A percentile compares a stretch with the other conserved stretches of the same genome.
These are phyloP conservation scores for Ogataea philodendri DNA, from an alignment of 805 yeast species.

Conservation along the genomic window DNA sequence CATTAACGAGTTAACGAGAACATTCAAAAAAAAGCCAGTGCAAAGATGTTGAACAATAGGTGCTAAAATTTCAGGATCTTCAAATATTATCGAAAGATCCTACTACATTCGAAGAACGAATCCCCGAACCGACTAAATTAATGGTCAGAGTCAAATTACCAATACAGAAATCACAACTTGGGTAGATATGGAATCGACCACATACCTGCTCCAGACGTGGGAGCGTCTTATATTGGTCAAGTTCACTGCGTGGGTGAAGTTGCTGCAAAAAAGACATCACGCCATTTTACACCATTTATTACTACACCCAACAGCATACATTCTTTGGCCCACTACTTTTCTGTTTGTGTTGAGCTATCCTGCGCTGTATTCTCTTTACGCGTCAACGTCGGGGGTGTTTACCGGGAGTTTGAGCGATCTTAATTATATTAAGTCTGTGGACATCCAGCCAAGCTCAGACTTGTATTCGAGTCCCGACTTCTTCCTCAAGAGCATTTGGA, in stretches of 20 bases:
- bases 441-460: constrained; percentile 13
- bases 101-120: too few species aligned
- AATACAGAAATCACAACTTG: not conserved
- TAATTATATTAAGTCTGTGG: constrained; percentile 18
- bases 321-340: constrained; percentile 48
- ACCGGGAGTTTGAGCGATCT: constrained; percentile 13
- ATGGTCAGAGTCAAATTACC: not conserved
- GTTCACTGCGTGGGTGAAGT: constrained; percentile 16
- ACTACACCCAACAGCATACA: constrained; percentile 40
- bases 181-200: constrained; percentile 3
- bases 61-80: constrained; percentile 1
- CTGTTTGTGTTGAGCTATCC: constrained; percentile 51
- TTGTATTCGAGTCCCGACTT: constrained; percentile 20
- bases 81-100: not conserved
- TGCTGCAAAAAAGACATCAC: constrained; percentile 16
- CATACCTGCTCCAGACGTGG: constrained; percentile 12
- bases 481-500: constrained; percentile 35
- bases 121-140: not conserved
- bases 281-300: constrained; percentile 26
- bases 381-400: constrained; percentile 24
- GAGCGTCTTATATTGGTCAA: constrained; percentile 9
- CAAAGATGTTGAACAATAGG: not conserved
- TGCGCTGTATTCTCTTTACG: constrained; percentile 38
- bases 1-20: constrained; percentile 11
- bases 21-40: not conserved